Percentiles rank a stretch among this genome's conserved stretches.
Evolutionary conservation across 768 basidiomycete genomes (phyloP).

Genomic region (Mycena albidolilacea): DNA sequence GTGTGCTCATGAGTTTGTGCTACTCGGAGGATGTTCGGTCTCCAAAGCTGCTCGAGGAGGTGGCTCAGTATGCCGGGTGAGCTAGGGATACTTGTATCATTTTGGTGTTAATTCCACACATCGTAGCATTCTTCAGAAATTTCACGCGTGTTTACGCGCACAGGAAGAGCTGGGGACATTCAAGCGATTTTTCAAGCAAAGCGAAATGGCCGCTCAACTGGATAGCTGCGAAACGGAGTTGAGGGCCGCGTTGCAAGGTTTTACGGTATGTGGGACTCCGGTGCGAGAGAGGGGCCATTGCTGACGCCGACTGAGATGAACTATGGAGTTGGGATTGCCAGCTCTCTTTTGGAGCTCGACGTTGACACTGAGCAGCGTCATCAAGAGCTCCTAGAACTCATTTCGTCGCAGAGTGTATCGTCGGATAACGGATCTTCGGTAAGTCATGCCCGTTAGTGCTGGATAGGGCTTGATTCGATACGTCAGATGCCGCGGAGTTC

Average conservation of each 20-base stretch:
- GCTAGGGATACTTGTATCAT: neutral
- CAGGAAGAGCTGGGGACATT: slow-evolving; percentile 8
- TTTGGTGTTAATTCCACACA: neutral
- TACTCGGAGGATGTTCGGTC: neutral
- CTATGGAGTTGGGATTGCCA: neutral
- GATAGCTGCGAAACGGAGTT: slow-evolving; percentile 2
- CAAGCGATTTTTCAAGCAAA: slow-evolving; percentile 17
- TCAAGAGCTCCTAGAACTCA: slow-evolving; percentile 28
- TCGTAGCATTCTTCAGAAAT: slow-evolving; percentile 8
- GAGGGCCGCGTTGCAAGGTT: neutral
- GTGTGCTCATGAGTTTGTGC: slow-evolving; percentile 1
- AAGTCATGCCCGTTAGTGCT: neutral
- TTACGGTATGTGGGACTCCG: neutral
- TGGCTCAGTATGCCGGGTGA: slow-evolving; percentile 7
- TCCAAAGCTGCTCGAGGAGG: slow-evolving; percentile 3
- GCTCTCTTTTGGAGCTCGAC: neutral
- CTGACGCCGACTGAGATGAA: neutral
- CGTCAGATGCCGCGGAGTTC: slow-evolving; percentile 1
- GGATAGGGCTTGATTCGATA: neutral
- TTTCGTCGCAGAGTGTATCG: slow-evolving; percentile 12
- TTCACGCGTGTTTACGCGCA: neutral
- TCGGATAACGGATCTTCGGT: slow-evolving; percentile 7
- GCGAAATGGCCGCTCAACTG: slow-evolving; percentile 8
- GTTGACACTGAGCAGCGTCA: slow-evolving; percentile 9
- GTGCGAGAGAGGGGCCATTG: neutral